Percentiles rank a stretch among this genome's conserved stretches.
Evolutionary conservation across 768 basidiomycete species (phyloP).

Genomic region (Lactarius trivialis): DNA sequence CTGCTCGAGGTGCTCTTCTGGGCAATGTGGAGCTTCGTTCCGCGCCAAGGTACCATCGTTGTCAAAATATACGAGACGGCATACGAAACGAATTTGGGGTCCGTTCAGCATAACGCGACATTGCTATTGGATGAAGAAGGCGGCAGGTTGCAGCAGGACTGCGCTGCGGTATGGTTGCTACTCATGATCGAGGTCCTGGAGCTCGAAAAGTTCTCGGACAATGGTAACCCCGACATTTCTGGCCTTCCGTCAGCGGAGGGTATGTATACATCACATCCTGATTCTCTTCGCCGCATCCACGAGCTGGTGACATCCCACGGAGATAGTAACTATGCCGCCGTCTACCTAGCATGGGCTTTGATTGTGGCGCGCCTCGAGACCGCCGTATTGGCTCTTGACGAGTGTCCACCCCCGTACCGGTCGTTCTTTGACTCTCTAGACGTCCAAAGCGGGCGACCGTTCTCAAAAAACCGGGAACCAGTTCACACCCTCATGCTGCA

Average conservation of each 20-base stretch:
- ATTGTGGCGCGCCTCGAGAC: slow-evolving; percentile 60
- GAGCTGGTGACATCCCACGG: slow-evolving; percentile 53
- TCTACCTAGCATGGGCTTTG: slow-evolving; percentile 81
- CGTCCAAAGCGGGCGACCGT: slow-evolving; percentile 34
- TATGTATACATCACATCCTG: slow-evolving; percentile 56
- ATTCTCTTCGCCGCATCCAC: slow-evolving; percentile 60
- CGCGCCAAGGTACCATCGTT: slow-evolving; percentile 59
- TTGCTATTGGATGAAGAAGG: slow-evolving; percentile 74
- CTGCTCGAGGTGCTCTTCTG: slow-evolving; percentile 85
- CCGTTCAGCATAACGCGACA: slow-evolving; percentile 52
- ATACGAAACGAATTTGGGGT: slow-evolving; percentile 58
- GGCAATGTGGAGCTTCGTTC: slow-evolving; percentile 72
- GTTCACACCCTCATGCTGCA: slow-evolving; percentile 51
- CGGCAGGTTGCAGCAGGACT: slow-evolving; percentile 55
- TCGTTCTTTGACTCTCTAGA: slow-evolving; percentile 50
- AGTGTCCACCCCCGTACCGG: slow-evolving; percentile 49
- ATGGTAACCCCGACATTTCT: slow-evolving; percentile 44
- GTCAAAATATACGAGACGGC: slow-evolving; percentile 57
- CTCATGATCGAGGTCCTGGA: slow-evolving; percentile 75
- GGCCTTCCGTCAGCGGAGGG: slow-evolving; percentile 41
- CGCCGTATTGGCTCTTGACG: slow-evolving; percentile 40
- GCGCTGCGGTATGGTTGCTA: slow-evolving; percentile 69
- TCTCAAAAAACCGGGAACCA: slow-evolving; percentile 54
- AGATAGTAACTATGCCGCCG: slow-evolving; percentile 58
- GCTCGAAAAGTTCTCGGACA: slow-evolving; percentile 61